Evolutionary conservation across 2,329 filamentous ascomycete species (phyloP), one percentile per base, ranked within the genome.

Genomic region (Aspergillus hiratsukae): DNA sequence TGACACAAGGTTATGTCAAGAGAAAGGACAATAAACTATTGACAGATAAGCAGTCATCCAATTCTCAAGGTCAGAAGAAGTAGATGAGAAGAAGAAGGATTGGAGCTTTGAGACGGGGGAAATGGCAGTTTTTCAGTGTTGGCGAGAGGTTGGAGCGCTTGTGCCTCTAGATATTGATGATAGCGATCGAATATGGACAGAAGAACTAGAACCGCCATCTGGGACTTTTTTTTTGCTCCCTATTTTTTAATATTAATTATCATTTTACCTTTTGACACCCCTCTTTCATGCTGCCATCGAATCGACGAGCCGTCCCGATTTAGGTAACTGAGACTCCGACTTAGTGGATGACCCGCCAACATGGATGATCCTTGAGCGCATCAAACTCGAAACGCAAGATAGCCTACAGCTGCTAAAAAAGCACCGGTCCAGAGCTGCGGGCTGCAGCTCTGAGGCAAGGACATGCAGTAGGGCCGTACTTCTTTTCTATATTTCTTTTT

Each of bases 341-440:
- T 46, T 46, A 25, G 52, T 52, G 49, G 51, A 41, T 29, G 23
- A 55, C 51, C 61, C 62, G 61, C 51, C 49, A 63, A 52, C 62
- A 64, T 64, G 61, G 61, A 62, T 64, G 55, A 64, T 63, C 62
- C 62, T 58, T 60, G 61, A 60, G 55, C 57, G 58, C 60, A 62
- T 62, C 59, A 63, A 55, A 60, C 59, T 59, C 62, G 61, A 64
- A 64, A 64, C 62, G 58, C 51, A 31, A 58, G 53, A 51, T 23
- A 46, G 31, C 17, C 31, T 37, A 56, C 55, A 53, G 54, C 56
- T 53, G 50, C 57, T 57, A 58, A 59, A 57, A 41, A 57, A 54
- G 52, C 60, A 58, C 55, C 52, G 55, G 57, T 57, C 54, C 43
- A 57, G 51, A 19, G 54, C 49, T 57, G 52, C 54, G 31, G 45